Conservation (phyloP, 768 basidiomycete species). For the Basidioascus undulatus region DNA sequence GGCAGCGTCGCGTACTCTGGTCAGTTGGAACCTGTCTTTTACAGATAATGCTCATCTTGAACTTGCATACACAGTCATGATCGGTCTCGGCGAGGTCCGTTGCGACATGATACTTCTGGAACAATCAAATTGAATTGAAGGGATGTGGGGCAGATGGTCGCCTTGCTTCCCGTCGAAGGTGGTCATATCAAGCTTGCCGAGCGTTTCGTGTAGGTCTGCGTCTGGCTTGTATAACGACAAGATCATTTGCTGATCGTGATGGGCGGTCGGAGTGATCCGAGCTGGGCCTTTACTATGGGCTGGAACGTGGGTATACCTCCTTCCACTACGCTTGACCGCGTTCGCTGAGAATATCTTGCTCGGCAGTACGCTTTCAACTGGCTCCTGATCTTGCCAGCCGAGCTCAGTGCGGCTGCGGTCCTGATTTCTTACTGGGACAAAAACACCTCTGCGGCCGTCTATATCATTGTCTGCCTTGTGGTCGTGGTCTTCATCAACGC, state of each 20-base stretch:
- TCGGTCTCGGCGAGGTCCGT: constrained; percentile 10
- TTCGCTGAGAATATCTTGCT: too few relatives aligned
- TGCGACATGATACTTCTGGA: constrained; percentile 1
- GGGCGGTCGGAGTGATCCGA: too few relatives aligned
- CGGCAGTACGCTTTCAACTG: too few relatives aligned
- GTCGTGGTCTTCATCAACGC: constrained; percentile 18
- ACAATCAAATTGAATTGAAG: background rate
- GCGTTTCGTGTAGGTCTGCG: constrained; percentile 20
- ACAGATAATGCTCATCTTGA: background rate
- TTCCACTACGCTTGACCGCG: too few relatives aligned
- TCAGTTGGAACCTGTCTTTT: background rate
- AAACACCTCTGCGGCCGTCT: constrained; percentile 15
- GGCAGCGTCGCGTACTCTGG: constrained; percentile 19
- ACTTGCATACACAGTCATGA: constrained; percentile 17
- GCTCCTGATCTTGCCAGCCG: too few relatives aligned
- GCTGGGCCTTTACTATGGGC: too few relatives aligned
- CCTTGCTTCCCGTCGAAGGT: constrained; percentile 18
- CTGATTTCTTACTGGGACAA: constrained; percentile 16
- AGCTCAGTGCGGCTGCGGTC: constrained; percentile 12
- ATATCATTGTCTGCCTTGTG: constrained; percentile 16
- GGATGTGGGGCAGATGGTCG: constrained; percentile 11
- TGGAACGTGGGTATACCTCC: too few relatives aligned
- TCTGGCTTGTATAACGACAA: constrained; percentile 11
- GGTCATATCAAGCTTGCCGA: constrained; percentile 25
- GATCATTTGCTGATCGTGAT: background rate